Percentiles rank a stretch among this genome's conserved stretches.
These are phyloP conservation scores for Powellomyces hirtus DNA, from an alignment of 192 early-diverging fungal species.

Conservation along the genomic window DNA sequence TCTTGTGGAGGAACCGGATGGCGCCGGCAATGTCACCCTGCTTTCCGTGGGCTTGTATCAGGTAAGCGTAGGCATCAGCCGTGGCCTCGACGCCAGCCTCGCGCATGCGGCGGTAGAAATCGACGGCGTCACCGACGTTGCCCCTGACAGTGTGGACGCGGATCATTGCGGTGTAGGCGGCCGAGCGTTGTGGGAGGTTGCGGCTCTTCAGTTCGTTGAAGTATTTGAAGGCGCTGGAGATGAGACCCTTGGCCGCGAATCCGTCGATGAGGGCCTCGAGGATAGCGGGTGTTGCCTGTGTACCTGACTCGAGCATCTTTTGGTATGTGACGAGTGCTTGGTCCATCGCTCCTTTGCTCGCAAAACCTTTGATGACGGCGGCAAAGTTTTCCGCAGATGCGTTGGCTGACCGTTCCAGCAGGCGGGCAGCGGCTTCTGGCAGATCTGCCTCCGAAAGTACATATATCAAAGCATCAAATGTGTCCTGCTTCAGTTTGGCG, in stretches of 20 bases:
- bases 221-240: conserved; percentile 17
- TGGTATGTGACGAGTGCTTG: neutral
- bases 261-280: conserved; percentile 8
- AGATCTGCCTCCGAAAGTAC: neutral
- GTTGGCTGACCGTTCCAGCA: neutral
- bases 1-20: conserved; percentile 26
- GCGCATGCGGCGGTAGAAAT: conserved; percentile 25
- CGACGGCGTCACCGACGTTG: conserved; percentile 12
- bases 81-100: conserved; percentile 20
- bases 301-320: conserved; percentile 7
- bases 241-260: neutral
- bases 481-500: neutral
- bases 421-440: conserved; percentile 3
- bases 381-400: conserved; percentile 2
- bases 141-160: conserved; percentile 8
- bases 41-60: conserved; percentile 21
- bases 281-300: neutral
- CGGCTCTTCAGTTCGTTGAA: conserved; percentile 19
- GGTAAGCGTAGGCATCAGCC: neutral
- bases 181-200: neutral
- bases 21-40: conserved; percentile 20
- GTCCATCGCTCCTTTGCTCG: neutral
- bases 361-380: conserved; percentile 7
- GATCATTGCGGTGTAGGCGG: conserved; percentile 13
- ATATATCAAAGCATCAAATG: neutral